Evolutionary conservation across 2,329 filamentous ascomycete genomes (phyloP).

Genomic region (Hirsutella rhossiliensis): DNA sequence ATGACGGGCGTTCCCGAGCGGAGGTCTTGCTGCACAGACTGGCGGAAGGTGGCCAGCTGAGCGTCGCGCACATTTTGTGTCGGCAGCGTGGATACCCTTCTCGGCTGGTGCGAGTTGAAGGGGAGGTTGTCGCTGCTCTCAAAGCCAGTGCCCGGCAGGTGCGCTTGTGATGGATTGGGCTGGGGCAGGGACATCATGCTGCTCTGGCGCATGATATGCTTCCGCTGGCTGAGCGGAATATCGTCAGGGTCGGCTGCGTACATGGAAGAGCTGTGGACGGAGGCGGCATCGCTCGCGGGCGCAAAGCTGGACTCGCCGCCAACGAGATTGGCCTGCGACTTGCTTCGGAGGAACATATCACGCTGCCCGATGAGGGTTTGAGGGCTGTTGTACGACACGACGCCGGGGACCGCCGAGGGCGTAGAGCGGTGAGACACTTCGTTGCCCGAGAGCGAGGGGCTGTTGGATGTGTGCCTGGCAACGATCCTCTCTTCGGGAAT

Average conservation of each 20-base stretch:
- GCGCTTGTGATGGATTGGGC: background rate
- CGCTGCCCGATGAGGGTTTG: slow-evolving; percentile 45
- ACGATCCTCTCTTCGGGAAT: slow-evolving; percentile 3
- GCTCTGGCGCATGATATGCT: slow-evolving; percentile 44
- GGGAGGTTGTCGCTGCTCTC: slow-evolving; percentile 20
- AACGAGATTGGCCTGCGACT: slow-evolving; percentile 30
- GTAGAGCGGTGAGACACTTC: slow-evolving; percentile 13
- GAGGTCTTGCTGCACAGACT: slow-evolving; percentile 52
- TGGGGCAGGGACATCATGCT: slow-evolving; percentile 22
- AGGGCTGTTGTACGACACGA: slow-evolving; percentile 38
- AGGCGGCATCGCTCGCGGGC: slow-evolving; percentile 28
- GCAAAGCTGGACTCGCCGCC: slow-evolving; percentile 14
- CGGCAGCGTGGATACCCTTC: slow-evolving; percentile 30
- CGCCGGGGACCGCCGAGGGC: slow-evolving; percentile 24
- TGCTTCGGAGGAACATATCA: slow-evolving; percentile 40
- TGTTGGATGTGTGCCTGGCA: slow-evolving; percentile 5
- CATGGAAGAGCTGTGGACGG: slow-evolving; percentile 23
- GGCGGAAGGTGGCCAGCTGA: slow-evolving; percentile 55
- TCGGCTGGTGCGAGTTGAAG: slow-evolving; percentile 45
- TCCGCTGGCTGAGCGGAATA: slow-evolving; percentile 58
- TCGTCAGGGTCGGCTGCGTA: slow-evolving; percentile 45
- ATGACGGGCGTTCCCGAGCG: slow-evolving; percentile 26
- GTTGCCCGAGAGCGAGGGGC: slow-evolving; percentile 8
- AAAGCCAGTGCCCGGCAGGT: slow-evolving; percentile 4
- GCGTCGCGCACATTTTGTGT: slow-evolving; percentile 37